phyloP scores from a whole-genome alignment of 805 yeast species.

The Kodamaea kaohsiungensis region DNA sequence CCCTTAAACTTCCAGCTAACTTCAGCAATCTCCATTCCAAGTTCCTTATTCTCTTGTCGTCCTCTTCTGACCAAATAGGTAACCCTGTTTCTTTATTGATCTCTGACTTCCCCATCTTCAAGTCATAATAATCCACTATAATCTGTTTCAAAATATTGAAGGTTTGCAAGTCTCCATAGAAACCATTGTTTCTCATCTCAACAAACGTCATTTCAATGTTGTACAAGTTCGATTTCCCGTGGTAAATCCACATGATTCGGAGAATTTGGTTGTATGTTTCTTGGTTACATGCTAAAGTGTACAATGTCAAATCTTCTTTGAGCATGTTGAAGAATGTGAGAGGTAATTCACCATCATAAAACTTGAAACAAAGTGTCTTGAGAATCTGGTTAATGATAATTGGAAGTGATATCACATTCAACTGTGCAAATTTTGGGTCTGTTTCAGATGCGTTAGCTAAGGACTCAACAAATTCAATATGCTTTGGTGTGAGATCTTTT shows the following conservation, averaged over 20 bases:
- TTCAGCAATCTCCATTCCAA: constrained; percentile 18
- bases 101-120: constrained; percentile 31
- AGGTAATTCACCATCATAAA: constrained; percentile 38
- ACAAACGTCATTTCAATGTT: constrained; percentile 33
- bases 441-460: constrained; percentile 16
- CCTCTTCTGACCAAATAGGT: constrained; percentile 41
- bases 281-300: constrained; percentile 40
- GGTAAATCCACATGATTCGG: constrained; percentile 37
- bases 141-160: constrained; percentile 37
- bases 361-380: constrained; percentile 22
- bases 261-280: constrained; percentile 42
- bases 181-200: constrained; percentile 46
- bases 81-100: constrained; percentile 20
- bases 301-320: constrained; percentile 33
- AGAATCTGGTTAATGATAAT: constrained; percentile 34
- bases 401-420: constrained; percentile 39
- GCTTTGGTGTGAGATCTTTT: constrained; percentile 16
- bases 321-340: constrained; percentile 36
- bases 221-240: constrained; percentile 37
- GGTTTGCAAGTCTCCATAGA: constrained; percentile 36
- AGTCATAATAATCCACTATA: constrained; percentile 32
- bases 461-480: constrained; percentile 20
- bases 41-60: constrained; percentile 30
- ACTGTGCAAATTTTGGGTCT: constrained; percentile 24
- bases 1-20: constrained; percentile 5